These are phyloP conservation scores for Yarrowia divulgata DNA, from an alignment of 805 yeast genomes.

Conservation along the genomic window DNA sequence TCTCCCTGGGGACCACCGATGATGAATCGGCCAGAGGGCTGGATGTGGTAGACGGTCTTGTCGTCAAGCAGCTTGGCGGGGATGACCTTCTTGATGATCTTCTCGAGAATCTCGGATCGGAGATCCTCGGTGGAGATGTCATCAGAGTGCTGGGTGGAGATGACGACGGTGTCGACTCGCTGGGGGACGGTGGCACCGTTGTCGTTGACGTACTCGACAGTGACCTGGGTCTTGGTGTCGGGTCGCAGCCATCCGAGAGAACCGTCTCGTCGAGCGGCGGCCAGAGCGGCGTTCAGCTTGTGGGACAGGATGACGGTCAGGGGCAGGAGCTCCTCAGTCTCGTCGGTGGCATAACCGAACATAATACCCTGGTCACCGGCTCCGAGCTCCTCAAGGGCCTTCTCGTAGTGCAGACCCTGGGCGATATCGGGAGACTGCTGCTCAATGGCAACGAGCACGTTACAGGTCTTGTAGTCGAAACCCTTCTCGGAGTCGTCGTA, in stretches of 20 bases:
- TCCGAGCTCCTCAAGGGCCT: slow-evolving; percentile 95
- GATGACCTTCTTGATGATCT: slow-evolving; percentile 89
- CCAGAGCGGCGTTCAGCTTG: slow-evolving; percentile 95
- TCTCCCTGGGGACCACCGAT: slow-evolving; percentile 99
- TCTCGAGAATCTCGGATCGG: slow-evolving; percentile 76
- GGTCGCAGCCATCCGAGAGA: slow-evolving; percentile 97
- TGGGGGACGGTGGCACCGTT: slow-evolving; percentile 94
- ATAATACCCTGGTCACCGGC: slow-evolving; percentile 99
- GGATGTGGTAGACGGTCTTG: slow-evolving; percentile 96
- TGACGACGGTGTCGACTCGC: slow-evolving; percentile 97
- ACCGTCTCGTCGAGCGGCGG: slow-evolving; percentile 97
- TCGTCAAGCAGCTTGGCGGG: slow-evolving; percentile 91
- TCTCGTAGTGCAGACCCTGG: slow-evolving; percentile 96
- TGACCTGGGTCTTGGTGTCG: slow-evolving; percentile 99
- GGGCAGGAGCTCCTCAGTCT: slow-evolving; percentile 97
- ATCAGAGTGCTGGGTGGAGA: slow-evolving; percentile 98
- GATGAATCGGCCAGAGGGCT: slow-evolving; percentile 99
- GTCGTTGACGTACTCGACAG: slow-evolving; percentile 93
- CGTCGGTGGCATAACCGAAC: slow-evolving; percentile 99
- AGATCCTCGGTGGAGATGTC: slow-evolving; percentile 92
- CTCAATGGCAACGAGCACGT: slow-evolving; percentile 98
- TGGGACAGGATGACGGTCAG: slow-evolving; percentile 93
- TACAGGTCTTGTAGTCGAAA: slow-evolving; percentile 98
- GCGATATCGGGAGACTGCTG: slow-evolving; percentile 99
- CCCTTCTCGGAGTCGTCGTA: slow-evolving; percentile 96